Evolutionary conservation across 129 eudicot species (phyloP).

Genomic region (Chrysanthemum seticuspe): DNA sequence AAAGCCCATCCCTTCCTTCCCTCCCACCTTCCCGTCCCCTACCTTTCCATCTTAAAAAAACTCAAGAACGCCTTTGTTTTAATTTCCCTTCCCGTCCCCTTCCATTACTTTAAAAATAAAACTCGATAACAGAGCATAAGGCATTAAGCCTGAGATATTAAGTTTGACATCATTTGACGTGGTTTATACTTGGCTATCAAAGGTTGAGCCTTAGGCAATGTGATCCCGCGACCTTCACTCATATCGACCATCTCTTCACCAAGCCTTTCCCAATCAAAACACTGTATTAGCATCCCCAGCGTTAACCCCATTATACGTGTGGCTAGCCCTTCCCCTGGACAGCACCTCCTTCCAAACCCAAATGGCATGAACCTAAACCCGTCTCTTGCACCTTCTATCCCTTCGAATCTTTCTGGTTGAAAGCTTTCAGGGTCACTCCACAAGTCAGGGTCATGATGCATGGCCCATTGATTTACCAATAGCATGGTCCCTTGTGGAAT

Average conservation of each 20-base stretch:
- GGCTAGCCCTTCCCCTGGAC: slow-evolving; percentile 19
- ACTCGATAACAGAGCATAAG: too few relatives aligned
- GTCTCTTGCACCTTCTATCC: slow-evolving; percentile 24
- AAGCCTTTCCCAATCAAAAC: slow-evolving; percentile 28
- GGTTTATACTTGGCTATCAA: slow-evolving; percentile 36
- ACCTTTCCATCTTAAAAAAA: too few relatives aligned
- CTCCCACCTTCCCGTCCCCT: too few relatives aligned
- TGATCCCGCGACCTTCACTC: slow-evolving; percentile 37
- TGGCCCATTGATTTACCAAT: slow-evolving; percentile 40
- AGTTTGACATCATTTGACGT: slow-evolving; percentile 10
- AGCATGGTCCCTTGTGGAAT: slow-evolving; percentile 55
- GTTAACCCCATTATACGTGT: slow-evolving; percentile 28
- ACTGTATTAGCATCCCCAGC: slow-evolving; percentile 22
- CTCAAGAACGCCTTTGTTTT: too few relatives aligned
- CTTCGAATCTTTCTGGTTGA: slow-evolving; percentile 47
- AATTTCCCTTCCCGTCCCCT: too few relatives aligned
- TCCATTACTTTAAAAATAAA: too few relatives aligned
- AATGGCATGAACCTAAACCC: slow-evolving; percentile 59
- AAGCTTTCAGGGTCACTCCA: slow-evolving; percentile 51
- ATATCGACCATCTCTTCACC: slow-evolving; percentile 46
- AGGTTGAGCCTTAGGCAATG: slow-evolving; percentile 35
- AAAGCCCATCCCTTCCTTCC: too few relatives aligned
- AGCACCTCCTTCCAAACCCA: slow-evolving; percentile 22
- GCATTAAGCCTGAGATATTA: background rate
- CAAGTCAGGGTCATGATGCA: slow-evolving; percentile 42